A percentile compares a stretch with the other conserved stretches of the same genome.
phyloP scores from a whole-genome alignment of 495 filamentous ascomycete genomes.

The Penicillium manginii region DNA sequence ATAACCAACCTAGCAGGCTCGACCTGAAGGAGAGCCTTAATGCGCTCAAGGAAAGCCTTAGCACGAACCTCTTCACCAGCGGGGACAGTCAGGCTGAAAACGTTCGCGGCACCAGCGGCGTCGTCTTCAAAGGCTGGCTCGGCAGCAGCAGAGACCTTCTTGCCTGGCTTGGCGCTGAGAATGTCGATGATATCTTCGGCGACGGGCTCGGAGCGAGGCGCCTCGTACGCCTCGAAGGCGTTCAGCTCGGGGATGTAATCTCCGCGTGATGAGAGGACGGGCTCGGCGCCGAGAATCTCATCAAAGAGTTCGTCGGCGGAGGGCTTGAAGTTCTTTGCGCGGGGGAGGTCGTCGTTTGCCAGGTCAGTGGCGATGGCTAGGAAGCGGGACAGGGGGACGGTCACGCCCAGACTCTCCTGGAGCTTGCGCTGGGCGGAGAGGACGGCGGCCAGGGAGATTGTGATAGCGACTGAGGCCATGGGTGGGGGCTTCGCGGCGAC shows the following conservation, averaged over 20 bases:
- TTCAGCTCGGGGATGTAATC: conserved; percentile 76
- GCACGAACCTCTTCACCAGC: conserved; percentile 80
- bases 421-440: conserved; percentile 79
- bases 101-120: conserved; percentile 61
- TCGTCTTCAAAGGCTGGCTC: conserved; percentile 26
- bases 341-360: conserved; percentile 84
- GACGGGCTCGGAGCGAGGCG: conserved; percentile 33
- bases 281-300: conserved; percentile 76
- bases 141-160: conserved; percentile 22
- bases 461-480: conserved; percentile 55
- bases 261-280: conserved; percentile 56
- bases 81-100: conserved; percentile 78
- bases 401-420: conserved; percentile 72
- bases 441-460: conserved; percentile 77
- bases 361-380: conserved; percentile 79
- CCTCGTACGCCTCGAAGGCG: conserved; percentile 48
- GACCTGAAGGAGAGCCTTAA: conserved; percentile 79
- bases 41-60: conserved; percentile 75
- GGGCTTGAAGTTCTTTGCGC: conserved; percentile 59
- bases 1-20: conserved; percentile 80
- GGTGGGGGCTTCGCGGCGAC: conserved; percentile 37
- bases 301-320: conserved; percentile 86
- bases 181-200: conserved; percentile 75
- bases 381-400: conserved; percentile 84
- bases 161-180: conserved; percentile 56